Evolutionary conservation across 1,284 basidiomycete genomes (phyloP).

Genomic region (Malassezia globosa): DNA sequence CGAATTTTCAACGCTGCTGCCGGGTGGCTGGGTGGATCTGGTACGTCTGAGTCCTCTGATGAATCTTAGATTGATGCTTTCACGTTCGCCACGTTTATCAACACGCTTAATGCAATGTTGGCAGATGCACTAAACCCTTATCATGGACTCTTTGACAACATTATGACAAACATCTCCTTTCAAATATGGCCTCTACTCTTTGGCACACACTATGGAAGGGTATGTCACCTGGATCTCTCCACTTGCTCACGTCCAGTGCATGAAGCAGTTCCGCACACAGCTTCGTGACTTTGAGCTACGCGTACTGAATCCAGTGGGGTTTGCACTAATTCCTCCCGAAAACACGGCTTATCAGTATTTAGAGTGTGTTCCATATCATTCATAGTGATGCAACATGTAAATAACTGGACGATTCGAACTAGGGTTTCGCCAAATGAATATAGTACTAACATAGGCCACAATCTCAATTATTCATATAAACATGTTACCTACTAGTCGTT

Average conservation of each 20-base stretch:
- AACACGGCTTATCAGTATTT: conserved; percentile 8
- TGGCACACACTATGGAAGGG: conserved; percentile 9
- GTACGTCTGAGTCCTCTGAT: neutral
- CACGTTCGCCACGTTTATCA: neutral
- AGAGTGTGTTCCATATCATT: neutral
- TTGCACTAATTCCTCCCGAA: neutral
- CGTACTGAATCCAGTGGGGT: conserved; percentile 1
- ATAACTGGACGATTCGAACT: no score
- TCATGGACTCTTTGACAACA: conserved; percentile 10
- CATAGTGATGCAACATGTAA: no score
- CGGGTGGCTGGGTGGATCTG: neutral
- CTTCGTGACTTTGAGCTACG: neutral
- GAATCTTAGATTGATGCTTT: neutral
- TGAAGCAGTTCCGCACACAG: conserved; percentile 3
- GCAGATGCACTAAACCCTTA: neutral
- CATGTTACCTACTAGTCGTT: neutral
- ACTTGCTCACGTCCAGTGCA: conserved; percentile 6
- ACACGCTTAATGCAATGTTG: conserved; percentile 3
- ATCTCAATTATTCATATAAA: neutral
- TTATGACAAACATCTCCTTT: conserved; percentile 9
- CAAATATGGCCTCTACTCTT: conserved; percentile 9
- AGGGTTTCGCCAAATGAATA: no score
- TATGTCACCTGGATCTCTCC: neutral
- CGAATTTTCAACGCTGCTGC: conserved; percentile 2
- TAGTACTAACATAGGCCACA: no score